Evolutionary conservation across 2,329 filamentous ascomycete species (phyloP).

Genomic region (Phyllosticta citribraziliensis): DNA sequence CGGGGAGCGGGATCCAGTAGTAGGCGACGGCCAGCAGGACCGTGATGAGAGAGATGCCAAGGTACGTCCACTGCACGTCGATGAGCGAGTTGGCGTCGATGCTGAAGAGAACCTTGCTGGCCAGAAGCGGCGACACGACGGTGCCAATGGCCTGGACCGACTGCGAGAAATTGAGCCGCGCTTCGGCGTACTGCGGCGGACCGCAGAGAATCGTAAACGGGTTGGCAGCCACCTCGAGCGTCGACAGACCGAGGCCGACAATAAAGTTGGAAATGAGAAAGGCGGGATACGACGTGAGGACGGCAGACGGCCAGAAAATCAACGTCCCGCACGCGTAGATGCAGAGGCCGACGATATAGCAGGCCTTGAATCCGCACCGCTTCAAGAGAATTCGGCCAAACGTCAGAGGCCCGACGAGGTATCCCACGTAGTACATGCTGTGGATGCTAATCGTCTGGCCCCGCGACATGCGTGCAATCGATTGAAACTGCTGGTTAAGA

Average conservation of each 20-base stretch:
- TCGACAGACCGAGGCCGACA: constrained; percentile 49
- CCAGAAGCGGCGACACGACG: constrained; percentile 49
- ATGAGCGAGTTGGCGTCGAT: constrained; percentile 43
- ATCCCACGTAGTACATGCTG: constrained; percentile 61
- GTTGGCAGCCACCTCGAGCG: constrained; percentile 51
- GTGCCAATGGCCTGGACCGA: constrained; percentile 52
- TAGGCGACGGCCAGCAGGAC: constrained; percentile 49
- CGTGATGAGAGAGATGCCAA: constrained; percentile 53
- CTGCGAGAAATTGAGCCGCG: constrained; percentile 51
- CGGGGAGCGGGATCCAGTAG: constrained; percentile 52
- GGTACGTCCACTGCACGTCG: constrained; percentile 55
- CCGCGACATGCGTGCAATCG: constrained; percentile 50
- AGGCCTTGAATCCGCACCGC: constrained; percentile 52
- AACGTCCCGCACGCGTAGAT: constrained; percentile 54
- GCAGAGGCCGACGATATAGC: constrained; percentile 49
- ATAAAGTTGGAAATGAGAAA: constrained; percentile 55
- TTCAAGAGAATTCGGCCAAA: constrained; percentile 52
- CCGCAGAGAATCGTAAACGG: constrained; percentile 54
- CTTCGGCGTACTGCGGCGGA: constrained; percentile 49
- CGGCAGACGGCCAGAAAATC: constrained; percentile 56
- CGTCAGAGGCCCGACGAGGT: constrained; percentile 59
- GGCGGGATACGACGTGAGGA: constrained; percentile 50
- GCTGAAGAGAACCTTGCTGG: constrained; percentile 48
- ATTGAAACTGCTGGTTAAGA: constrained; percentile 61
- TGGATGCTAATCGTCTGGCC: constrained; percentile 59